These are phyloP conservation scores for Erodium maritimum DNA, from an alignment of 345 rosid genomes.

Conservation along the genomic window DNA sequence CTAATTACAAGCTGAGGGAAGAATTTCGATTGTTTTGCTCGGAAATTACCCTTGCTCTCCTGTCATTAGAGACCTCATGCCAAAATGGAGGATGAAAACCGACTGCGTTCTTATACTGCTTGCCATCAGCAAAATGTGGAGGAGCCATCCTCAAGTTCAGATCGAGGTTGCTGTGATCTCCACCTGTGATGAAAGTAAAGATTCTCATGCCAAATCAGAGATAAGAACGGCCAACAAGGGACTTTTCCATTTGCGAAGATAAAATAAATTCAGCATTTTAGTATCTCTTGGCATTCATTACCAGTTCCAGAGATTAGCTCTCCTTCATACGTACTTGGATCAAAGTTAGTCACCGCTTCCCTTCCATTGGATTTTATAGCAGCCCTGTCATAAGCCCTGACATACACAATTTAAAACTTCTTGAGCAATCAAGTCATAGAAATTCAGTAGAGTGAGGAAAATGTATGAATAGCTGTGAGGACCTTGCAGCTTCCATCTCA, in stretches of 20 bases:
- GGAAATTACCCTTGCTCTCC: conserved; percentile 19
- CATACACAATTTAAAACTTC: conserved; percentile 5
- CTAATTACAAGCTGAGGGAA: not conserved
- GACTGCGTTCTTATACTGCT: conserved; percentile 12
- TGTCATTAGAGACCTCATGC: conserved; percentile 13
- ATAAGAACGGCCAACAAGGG: not conserved
- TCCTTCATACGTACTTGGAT: conserved; percentile 47
- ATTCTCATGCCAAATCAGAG: not conserved
- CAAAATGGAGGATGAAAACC: conserved; percentile 9
- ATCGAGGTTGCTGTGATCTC: conserved; percentile 27
- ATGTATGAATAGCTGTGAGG: conserved; percentile 5
- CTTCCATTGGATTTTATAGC: conserved; percentile 72
- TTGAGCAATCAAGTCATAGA: not conserved
- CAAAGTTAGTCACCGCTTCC: conserved; percentile 92
- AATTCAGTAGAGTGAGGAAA: not conserved
- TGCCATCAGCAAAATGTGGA: conserved; percentile 16
- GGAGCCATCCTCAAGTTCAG: conserved; percentile 54
- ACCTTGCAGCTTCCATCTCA: conserved; percentile 98
- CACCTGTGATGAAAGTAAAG: conserved; percentile 19
- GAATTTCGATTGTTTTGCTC: not conserved
- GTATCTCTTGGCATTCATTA: conserved; percentile 18
- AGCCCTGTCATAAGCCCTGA: conserved; percentile 92
- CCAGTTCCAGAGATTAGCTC: conserved; percentile 23
- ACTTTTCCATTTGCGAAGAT: not conserved
- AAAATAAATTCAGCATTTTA: not conserved